phyloP scores from a whole-genome alignment of 495 filamentous ascomycete genomes.

The Podospora sp. region DNA sequence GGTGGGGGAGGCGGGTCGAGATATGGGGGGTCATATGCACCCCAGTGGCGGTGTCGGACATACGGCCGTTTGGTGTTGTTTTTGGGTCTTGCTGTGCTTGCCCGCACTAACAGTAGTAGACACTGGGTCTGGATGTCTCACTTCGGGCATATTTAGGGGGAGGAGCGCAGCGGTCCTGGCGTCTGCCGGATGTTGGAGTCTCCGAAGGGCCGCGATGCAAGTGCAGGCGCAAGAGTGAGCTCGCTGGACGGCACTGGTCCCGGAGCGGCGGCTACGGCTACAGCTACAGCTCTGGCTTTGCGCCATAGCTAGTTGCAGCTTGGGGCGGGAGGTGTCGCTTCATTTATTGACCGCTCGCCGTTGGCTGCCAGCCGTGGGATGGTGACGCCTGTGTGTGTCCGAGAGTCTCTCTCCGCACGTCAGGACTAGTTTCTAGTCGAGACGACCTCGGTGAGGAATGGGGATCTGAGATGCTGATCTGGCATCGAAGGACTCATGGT shows the following conservation, averaged over 20 bases:
- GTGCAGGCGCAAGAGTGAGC: not conserved
- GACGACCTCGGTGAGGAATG: not conserved
- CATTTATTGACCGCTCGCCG: not conserved
- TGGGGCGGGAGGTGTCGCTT: not conserved
- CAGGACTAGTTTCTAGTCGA: not conserved
- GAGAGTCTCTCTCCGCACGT: not conserved
- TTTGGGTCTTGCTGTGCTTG: not conserved
- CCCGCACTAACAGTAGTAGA: too few species aligned
- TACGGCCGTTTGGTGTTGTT: not conserved
- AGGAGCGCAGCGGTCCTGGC: not conserved
- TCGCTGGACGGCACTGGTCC: not conserved
- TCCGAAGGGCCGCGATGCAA: not conserved
- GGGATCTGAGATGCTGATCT: not conserved
- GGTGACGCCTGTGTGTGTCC: not conserved
- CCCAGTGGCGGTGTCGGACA: not conserved
- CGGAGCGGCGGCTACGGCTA: not conserved
- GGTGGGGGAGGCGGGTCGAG: not conserved
- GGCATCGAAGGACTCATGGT: not conserved
- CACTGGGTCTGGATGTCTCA: too few species aligned
- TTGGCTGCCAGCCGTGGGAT: not conserved
- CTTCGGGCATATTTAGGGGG: too few species aligned
- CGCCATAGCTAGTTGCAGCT: not conserved
- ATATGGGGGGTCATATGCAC: not conserved
- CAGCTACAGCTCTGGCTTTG: not conserved
- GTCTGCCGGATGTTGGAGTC: not conserved